Evolutionary conservation across 1,284 basidiomycete species (phyloP), one percentile per base, ranked within the genome.

Genomic region (Ceratobasidium sp.): DNA sequence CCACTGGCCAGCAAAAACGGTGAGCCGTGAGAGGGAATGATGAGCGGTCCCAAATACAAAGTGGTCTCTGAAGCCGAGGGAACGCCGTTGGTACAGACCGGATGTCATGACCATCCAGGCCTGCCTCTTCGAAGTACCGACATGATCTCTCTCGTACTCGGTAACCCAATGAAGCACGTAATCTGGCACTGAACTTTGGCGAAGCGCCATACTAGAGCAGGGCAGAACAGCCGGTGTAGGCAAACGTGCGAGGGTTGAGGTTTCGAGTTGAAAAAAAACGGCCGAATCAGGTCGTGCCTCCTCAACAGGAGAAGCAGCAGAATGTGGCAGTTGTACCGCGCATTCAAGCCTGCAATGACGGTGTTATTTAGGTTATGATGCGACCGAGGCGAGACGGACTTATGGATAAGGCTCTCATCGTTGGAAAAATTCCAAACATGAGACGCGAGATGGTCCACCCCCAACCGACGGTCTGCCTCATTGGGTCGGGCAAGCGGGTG

Each of bases 1-100:
- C 64, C 64, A 66, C 6, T 48, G 37, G 2, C 46, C 49, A n/a
- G 49, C 49, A 14, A 66, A 37, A 22, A 66, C 49, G n/a, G 53
- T n/a, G 1, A 66, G 16, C n/a, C 7, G 56, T 6, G 24, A 7
- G 1, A 4, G 5, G 13, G 65, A 41, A 41, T 68, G 27, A 39
- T 56, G 34, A 34, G 39, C 24, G 1, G 51, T 54, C 11, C 65
- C 65, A 29, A 68, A 68, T 1, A 56, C 51, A 24, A 56, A 68
- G 6, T 68, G 65, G 2, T 56, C 37, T 29, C 2, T 16, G 29
- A 54, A 54, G 1, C 49, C 51, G 11, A 68, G 51, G 8, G 49
- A 49, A 8, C 51, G 48, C 13, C 51, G 29, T 41, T 68, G 65
- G n/a, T 41, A 56, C 9, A 68, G 65, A 7, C 48, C 51, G 2